Conservation (phyloP, 1,284 basidiomycete species). For the Peniophora sp. region DNA sequence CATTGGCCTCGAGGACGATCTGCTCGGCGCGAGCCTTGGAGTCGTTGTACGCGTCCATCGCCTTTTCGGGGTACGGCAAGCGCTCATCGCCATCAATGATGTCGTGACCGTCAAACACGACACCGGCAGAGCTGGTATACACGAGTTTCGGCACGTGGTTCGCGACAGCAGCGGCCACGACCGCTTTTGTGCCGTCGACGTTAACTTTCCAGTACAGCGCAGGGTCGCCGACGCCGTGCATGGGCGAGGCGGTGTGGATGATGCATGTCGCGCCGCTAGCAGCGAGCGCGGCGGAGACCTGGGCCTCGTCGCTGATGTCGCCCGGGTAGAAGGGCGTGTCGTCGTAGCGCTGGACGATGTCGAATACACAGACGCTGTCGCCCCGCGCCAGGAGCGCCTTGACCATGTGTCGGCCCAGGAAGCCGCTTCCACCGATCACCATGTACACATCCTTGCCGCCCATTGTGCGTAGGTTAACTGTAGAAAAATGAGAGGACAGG, state of each 20-base stretch:
- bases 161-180: constrained; percentile 76
- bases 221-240: constrained; percentile 61
- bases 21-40: constrained; percentile 93
- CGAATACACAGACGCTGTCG: constrained; percentile 79
- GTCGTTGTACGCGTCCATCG: constrained; percentile 91
- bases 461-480: constrained; percentile 4
- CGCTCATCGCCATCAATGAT: constrained; percentile 90
- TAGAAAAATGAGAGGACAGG: constrained; percentile 16
- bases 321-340: constrained; percentile 83
- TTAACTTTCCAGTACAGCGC: constrained; percentile 91
- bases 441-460: constrained; percentile 51
- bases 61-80: constrained; percentile 63
- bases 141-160: constrained; percentile 81
- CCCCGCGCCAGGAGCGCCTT: constrained; percentile 72
- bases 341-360: constrained; percentile 83
- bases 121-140: constrained; percentile 92
- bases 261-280: constrained; percentile 76
- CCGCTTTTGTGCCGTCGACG: constrained; percentile 82
- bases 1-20: constrained; percentile 82
- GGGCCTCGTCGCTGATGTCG: constrained; percentile 74
- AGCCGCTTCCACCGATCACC: constrained; percentile 89
- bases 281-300: constrained; percentile 56
- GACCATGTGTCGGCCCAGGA: constrained; percentile 87
- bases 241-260: constrained; percentile 94
- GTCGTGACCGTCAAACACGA: constrained; percentile 82